Evolutionary conservation across 2,329 filamentous ascomycete species (phyloP).

Genomic region (Fusarium liriodendri): DNA sequence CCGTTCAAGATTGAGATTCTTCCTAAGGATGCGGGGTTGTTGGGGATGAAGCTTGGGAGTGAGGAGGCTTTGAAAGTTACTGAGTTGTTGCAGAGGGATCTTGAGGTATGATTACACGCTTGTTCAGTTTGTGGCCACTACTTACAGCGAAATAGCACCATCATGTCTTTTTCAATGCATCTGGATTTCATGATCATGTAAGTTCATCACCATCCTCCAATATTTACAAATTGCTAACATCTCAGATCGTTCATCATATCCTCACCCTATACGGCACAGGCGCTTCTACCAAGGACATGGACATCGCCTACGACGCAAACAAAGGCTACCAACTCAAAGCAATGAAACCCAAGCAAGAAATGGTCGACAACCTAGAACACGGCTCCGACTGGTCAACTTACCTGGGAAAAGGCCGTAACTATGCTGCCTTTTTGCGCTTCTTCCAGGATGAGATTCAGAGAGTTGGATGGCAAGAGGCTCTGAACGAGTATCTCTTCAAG

Average conservation of each 20-base stretch:
- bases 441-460: slow-evolving; percentile 79
- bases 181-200: slow-evolving; percentile 85
- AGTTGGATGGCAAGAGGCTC: slow-evolving; percentile 67
- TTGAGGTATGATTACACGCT: slow-evolving; percentile 60
- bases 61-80: slow-evolving; percentile 72
- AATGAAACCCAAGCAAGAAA: slow-evolving; percentile 57
- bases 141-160: slow-evolving; percentile 53
- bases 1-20: slow-evolving; percentile 60
- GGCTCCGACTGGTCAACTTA: slow-evolving; percentile 66
- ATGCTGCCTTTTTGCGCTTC: slow-evolving; percentile 80
- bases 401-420: slow-evolving; percentile 72
- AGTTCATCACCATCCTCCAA: slow-evolving; percentile 6
- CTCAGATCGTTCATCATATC: slow-evolving; percentile 76
- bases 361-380: slow-evolving; percentile 65
- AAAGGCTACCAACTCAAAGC: slow-evolving; percentile 72
- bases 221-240: background rate
- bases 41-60: slow-evolving; percentile 59
- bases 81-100: slow-evolving; percentile 79
- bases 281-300: slow-evolving; percentile 69
- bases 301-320: slow-evolving; percentile 74
- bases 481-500: slow-evolving; percentile 77
- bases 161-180: slow-evolving; percentile 83
- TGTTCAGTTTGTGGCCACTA: background rate
- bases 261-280: slow-evolving; percentile 82
- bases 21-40: slow-evolving; percentile 62